Evolutionary conservation across 345 rosid species (phyloP).

Genomic region (Populus davidiana): DNA sequence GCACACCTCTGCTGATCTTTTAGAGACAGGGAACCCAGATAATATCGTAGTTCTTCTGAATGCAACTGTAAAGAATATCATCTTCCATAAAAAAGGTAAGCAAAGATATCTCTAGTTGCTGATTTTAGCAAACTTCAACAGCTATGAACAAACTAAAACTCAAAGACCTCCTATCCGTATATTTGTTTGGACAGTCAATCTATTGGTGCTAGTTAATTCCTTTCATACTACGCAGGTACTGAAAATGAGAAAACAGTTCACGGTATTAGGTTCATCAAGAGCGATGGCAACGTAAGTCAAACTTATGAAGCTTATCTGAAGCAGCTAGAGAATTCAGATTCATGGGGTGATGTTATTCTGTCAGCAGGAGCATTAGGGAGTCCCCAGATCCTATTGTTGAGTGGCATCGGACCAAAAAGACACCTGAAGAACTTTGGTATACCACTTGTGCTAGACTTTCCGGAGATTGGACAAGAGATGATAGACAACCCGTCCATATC

Average conservation of each 20-base stretch:
- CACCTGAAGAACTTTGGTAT: slow-evolving; percentile 49
- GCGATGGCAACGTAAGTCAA: slow-evolving; percentile 42
- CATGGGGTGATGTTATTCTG: slow-evolving; percentile 57
- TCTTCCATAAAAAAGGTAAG: slow-evolving; percentile 41
- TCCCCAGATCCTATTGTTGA: slow-evolving; percentile 63
- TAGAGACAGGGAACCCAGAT: slow-evolving; percentile 44
- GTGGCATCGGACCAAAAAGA: slow-evolving; percentile 59
- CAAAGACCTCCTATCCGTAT: too few relatives aligned
- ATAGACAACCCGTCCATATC: slow-evolving; percentile 61
- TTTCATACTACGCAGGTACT: slow-evolving; percentile 27
- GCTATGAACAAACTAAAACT: too few relatives aligned
- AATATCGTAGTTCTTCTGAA: slow-evolving; percentile 52
- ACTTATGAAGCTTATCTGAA: slow-evolving; percentile 52
- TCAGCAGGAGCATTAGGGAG: slow-evolving; percentile 76
- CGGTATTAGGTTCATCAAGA: slow-evolving; percentile 58
- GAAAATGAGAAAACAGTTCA: slow-evolving; percentile 35
- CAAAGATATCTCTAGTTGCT: neutral
- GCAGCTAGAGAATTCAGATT: slow-evolving; percentile 25
- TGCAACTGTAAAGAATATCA: slow-evolving; percentile 53
- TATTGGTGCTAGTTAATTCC: slow-evolving; percentile 4
- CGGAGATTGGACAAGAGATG: slow-evolving; percentile 52
- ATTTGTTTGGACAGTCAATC: neutral
- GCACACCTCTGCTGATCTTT: slow-evolving; percentile 72
- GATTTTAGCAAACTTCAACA: too few relatives aligned
- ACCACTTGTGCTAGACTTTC: slow-evolving; percentile 34